A percentile compares a stretch with the other conserved stretches of the same genome.
Evolutionary conservation across 1,284 basidiomycete species (phyloP).

Genomic region (Cutaneotrichosporon cutaneum): DNA sequence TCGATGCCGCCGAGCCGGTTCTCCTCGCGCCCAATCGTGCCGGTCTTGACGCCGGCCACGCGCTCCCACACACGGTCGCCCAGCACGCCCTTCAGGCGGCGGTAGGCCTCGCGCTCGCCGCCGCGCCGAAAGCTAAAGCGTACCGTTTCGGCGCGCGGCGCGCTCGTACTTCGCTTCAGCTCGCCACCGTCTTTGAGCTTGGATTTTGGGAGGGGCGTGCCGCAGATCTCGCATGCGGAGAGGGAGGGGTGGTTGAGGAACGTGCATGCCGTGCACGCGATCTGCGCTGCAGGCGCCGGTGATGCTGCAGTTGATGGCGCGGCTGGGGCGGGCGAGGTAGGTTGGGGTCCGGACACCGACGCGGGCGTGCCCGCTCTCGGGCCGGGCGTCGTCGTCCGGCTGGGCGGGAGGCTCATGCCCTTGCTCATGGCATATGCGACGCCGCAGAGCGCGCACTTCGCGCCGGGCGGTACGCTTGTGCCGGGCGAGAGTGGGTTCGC

Average conservation of each 20-base stretch:
- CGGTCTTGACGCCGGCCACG: neutral
- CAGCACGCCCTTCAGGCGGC: constrained; percentile 71
- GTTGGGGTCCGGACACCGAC: neutral
- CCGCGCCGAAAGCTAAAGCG: constrained; percentile 83
- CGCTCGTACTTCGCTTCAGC: constrained; percentile 25
- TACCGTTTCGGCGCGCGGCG: constrained; percentile 60
- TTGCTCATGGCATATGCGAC: constrained; percentile 42
- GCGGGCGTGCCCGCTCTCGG: neutral
- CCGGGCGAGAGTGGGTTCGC: constrained; percentile 62
- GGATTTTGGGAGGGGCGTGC: constrained; percentile 59
- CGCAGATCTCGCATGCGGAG: constrained; percentile 81
- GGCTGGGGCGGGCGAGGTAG: neutral
- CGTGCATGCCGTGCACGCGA: constrained; percentile 82
- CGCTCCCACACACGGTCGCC: constrained; percentile 73
- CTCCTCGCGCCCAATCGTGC: constrained; percentile 4
- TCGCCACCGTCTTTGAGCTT: neutral
- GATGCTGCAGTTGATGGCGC: neutral
- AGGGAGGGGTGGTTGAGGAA: constrained; percentile 84
- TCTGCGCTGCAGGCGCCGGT: constrained; percentile 23
- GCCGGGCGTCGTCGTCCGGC: constrained; percentile 15
- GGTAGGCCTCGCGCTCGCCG: constrained; percentile 82
- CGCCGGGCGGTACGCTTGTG: constrained; percentile 51
- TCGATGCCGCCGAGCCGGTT: constrained; percentile 53
- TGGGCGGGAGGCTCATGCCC: constrained; percentile 14
- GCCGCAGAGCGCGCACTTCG: constrained; percentile 70